These are phyloP conservation scores for Podospora conica DNA, from an alignment of 495 filamentous ascomycete genomes.

Conservation along the genomic window DNA sequence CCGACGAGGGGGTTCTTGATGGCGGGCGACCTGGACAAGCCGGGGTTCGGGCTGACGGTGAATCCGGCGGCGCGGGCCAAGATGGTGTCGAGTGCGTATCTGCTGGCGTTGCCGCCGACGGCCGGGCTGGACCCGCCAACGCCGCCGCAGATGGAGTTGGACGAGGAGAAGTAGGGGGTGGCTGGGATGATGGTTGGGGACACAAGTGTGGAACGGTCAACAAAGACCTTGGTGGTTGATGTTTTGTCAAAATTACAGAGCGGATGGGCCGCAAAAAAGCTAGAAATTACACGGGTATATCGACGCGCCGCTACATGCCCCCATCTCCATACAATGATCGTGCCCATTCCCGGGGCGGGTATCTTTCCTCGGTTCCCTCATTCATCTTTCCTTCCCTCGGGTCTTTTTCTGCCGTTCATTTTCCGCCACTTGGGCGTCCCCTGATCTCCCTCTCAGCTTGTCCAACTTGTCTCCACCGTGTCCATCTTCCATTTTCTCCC, in stretches of 20 bases:
- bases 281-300: not conserved
- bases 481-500: no score
- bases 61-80: conserved; percentile 66
- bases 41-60: conserved; percentile 81
- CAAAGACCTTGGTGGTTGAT: not conserved
- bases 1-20: conserved; percentile 75
- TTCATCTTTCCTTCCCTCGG: not conserved
- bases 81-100: conserved; percentile 63
- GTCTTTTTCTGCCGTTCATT: no score
- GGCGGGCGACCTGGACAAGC: conserved; percentile 73
- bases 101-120: conserved; percentile 67
- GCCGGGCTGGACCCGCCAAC: conserved; percentile 46
- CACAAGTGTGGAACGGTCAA: not conserved
- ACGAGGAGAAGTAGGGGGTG: not conserved
- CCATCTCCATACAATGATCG: not conserved
- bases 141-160: conserved; percentile 12
- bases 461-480: no score
- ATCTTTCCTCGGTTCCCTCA: not conserved
- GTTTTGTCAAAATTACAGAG: not conserved
- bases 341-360: not conserved
- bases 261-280: not conserved
- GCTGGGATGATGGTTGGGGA: not conserved
- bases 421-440: no score
- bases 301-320: not conserved
- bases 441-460: no score